Evolutionary conservation across 345 rosid genomes (phyloP).

Genomic region (rapeseed (Brassica napus)): DNA sequence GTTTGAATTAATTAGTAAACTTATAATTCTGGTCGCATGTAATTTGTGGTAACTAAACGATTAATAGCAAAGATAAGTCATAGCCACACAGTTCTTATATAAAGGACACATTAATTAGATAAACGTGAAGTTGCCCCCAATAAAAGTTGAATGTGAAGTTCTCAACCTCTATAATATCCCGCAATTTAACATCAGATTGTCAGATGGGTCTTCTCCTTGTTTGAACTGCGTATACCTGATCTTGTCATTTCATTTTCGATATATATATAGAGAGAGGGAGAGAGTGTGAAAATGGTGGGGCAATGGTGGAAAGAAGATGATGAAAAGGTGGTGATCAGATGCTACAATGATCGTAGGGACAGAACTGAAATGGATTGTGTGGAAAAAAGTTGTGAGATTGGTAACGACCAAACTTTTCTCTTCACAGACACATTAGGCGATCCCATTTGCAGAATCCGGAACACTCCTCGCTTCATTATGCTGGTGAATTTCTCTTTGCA

Average conservation of each 20-base stretch:
- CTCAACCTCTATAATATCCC: neutral
- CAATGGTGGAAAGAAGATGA: constrained; percentile 31
- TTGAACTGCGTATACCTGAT: neutral
- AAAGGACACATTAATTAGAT: constrained; percentile 11
- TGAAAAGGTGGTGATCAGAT: constrained; percentile 47
- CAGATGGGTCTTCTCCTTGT: neutral
- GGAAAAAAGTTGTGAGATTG: constrained; percentile 74
- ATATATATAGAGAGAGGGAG: neutral
- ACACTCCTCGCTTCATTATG: constrained; percentile 67
- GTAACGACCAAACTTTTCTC: constrained; percentile 58
- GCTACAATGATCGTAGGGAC: constrained; percentile 59
- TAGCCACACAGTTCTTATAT: neutral
- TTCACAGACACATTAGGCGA: constrained; percentile 77
- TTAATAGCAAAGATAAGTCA: neutral
- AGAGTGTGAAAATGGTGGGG: constrained; percentile 26
- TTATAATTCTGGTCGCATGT: neutral
- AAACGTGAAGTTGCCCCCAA: constrained; percentile 2
- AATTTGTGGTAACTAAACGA: neutral
- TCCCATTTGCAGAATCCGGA: constrained; percentile 83
- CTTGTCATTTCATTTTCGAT: neutral
- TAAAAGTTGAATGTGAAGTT: constrained; percentile 5
- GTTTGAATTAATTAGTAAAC: neutral
- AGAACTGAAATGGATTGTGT: constrained; percentile 52
- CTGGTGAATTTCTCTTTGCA: constrained; percentile 46
- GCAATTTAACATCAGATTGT: neutral